A percentile compares a stretch with the other conserved stretches of the same genome.
Conservation (phyloP, 2,329 filamentous ascomycete genomes). For the Sclerotiophoma versabilis region DNA sequence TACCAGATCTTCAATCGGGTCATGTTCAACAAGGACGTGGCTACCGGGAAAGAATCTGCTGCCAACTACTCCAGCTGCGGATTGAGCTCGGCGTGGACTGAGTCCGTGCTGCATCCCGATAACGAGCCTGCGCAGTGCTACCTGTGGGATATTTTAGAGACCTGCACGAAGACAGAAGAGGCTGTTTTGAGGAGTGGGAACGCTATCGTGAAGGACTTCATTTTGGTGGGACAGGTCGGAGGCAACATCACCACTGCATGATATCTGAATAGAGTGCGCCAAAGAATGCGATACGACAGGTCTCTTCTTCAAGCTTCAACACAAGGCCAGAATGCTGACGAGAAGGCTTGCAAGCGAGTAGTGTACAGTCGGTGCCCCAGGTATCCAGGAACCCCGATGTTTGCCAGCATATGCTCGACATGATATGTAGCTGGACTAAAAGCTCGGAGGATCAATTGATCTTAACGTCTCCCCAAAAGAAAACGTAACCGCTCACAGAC, state of each 20-base stretch:
- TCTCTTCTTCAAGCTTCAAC: no score
- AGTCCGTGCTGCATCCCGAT: conserved; percentile 4
- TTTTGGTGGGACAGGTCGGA: conserved; percentile 5
- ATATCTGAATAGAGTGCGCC: no score
- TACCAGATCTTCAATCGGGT: conserved; percentile 60
- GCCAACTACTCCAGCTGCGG: conserved; percentile 4
- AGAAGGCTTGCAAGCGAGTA: no score
- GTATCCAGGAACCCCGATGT: no score
- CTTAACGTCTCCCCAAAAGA: no score
- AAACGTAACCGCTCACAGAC: no score
- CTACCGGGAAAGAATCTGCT: conserved; percentile 46
- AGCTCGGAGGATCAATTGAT: no score
- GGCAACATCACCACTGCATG: background rate
- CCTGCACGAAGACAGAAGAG: conserved; percentile 20
- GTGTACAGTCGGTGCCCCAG: no score
- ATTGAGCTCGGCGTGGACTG: conserved; percentile 18
- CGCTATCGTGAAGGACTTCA: conserved; percentile 19
- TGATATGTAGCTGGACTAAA: no score
- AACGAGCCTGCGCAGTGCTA: conserved; percentile 22
- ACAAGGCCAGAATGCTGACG: no score
- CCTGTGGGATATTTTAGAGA: conserved; percentile 15
- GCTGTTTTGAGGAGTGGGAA: conserved; percentile 15
- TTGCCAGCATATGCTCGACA: no score
- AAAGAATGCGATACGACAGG: background rate
- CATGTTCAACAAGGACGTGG: conserved; percentile 53